Evolutionary conservation across 352 stramenopile species (phyloP), one percentile per base, ranked within the genome.

Genomic region (Phytophthora meadii): DNA sequence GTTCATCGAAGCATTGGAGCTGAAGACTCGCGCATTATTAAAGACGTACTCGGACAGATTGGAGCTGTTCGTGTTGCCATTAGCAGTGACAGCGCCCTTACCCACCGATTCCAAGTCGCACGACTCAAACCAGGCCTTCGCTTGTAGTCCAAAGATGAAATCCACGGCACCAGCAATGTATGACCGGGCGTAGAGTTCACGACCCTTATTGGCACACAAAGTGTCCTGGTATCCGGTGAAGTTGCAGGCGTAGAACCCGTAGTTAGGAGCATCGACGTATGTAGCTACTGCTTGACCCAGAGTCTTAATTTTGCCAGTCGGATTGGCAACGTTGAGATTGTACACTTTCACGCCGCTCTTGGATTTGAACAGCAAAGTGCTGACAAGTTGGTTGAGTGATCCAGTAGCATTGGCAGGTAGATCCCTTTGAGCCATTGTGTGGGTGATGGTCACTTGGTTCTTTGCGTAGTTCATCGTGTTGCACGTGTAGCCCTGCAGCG

Each of bases 401-500:
- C 15, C 37, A 0, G 28, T 47, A 5, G 22, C 17, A 19, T 70
- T 40, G 22, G 53, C 12, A 28, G 53, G 41, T 5, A 64, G 27
- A 22, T 64, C 61, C 4, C n/a, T 48, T 27, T 63, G 46, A 4
- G 54, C 54, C 61, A 55, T 70, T 6, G 28, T 44, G 19, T 60
- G 47, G 17, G 42, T 61, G 25, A 65, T 54, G 15, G 61, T 68
- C 11, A 58, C 61, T 22, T 68, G 17, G 36, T 68, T 68, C 4
- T 37, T 36, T 15, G 45, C 45, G 45, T 68, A 68, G 24, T 48
- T 41, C 44, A 36, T 62, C 15, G 61, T 41, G 30, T 66, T 54
- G 30, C 58, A 66, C 24, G 58, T 66, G 49, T 66, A 54, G 10
- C 58, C 58, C 14, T 68, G 61, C n/a, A 69, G 30, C 15, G 56